Base-by-base conservation (phyloP, 1,284 basidiomycete genomes). In the Trametes sp. region DNA sequence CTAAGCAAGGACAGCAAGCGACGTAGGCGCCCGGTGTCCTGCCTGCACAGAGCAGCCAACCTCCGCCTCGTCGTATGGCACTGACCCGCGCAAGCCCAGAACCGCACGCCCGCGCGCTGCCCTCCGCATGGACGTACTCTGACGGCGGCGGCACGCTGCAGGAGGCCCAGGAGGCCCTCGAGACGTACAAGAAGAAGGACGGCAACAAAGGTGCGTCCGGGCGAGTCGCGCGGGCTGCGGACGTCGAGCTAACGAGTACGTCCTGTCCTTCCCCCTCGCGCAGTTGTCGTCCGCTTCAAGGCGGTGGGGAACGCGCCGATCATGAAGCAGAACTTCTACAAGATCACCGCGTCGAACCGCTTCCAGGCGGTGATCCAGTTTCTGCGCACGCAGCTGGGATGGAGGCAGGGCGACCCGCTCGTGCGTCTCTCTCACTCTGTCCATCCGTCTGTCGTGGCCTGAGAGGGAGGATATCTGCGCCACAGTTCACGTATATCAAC, bases 291-390 rank as follows among this genome's bases (percentile, higher is more conserved):
- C 10, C 89, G 95, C 42, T 99, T 98, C 87, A 98, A 98, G 75
- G 96, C 96, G 0, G 95, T 98, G n/a, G 97, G 97, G 46, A 96
- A 96, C 69, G 96, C 96, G 0, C 97, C 97, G 0, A 96, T 98
- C 72, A 98, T 98, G 96, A 97, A 93, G 80, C 93, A 97, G 80
- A 98, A 98, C 79, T 93, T 97, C 74, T 98, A 96, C 87, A 97
- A 97, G 81, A 97, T 98, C 70, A 96, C 95, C 0, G 93, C 96
- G 5, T 92, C 92, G 51, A 97, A 98, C 77, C 85, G 92, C 57
- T 99, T 98, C 74, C 95, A 98, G 74, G 93, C 95, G 1, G 97
- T 98, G 59, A 96, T 98, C 53, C 90, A 95, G 70, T 98, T 98
- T 74, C 75, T 98, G 75, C 81, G 96, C 60, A 95, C 91, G 72